Percentiles rank a stretch among this genome's conserved stretches.
Conservation (phyloP, 2,329 filamentous ascomycete genomes). For the Colletotrichum horii region DNA sequence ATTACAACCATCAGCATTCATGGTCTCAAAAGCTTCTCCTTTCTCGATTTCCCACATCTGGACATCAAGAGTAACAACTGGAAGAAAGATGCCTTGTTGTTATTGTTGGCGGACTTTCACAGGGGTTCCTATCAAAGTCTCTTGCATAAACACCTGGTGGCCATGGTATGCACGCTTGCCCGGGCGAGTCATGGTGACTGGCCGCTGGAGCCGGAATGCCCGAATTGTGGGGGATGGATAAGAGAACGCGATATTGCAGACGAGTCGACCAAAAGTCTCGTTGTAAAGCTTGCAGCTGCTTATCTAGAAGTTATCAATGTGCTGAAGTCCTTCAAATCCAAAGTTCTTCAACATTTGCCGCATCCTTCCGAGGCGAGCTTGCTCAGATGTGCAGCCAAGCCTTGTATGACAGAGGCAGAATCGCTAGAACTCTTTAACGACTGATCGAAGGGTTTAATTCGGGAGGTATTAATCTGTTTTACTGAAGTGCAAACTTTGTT, state of each 20-base stretch:
- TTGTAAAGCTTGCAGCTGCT: neutral
- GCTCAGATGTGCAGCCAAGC: neutral
- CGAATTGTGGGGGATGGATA: neutral
- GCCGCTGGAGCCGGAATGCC: neutral
- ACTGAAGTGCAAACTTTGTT: neutral
- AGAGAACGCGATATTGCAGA: neutral
- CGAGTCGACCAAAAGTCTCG: neutral
- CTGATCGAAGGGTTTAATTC: neutral
- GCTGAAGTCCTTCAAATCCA: neutral
- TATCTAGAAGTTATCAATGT: neutral
- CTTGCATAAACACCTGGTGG: neutral
- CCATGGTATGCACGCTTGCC: neutral
- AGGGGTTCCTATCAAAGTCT: neutral
- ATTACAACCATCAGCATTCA: neutral
- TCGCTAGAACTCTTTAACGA: neutral
- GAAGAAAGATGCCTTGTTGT: neutral
- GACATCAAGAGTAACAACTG: neutral
- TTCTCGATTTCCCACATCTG: neutral
- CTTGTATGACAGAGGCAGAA: neutral
- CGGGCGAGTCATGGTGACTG: neutral
- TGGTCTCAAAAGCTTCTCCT: neutral
- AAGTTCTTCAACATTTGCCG: accelerated
- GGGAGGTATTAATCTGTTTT: neutral
- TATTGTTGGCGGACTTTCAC: neutral
- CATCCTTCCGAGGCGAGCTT: neutral